Conservation (phyloP, 2,329 filamentous ascomycete species). For the Pseudonectria buxi region DNA sequence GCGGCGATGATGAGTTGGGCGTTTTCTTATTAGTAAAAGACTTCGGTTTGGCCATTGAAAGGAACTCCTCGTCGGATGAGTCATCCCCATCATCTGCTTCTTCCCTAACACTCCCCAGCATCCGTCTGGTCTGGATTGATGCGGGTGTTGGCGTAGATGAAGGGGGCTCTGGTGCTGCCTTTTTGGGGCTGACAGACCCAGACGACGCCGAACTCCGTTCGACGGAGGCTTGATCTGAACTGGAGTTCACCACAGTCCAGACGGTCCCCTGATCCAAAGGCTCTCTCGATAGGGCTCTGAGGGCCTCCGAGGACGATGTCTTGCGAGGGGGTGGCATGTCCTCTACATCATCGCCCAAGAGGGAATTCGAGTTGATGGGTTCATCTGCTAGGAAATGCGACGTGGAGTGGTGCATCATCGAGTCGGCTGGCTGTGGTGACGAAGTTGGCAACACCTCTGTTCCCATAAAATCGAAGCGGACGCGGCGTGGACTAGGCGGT, state of each 20-base stretch:
- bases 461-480: slow-evolving; percentile 56
- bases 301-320: slow-evolving; percentile 48
- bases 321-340: slow-evolving; percentile 40
- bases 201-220: slow-evolving; percentile 6
- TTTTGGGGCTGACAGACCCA: slow-evolving; percentile 4
- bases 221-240: slow-evolving; percentile 19
- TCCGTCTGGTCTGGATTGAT: slow-evolving; percentile 12
- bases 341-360: slow-evolving; percentile 34
- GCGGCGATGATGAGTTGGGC: slow-evolving; percentile 10
- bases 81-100: slow-evolving; percentile 23
- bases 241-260: slow-evolving; percentile 43
- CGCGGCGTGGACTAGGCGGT: slow-evolving; percentile 49
- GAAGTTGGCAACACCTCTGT: slow-evolving; percentile 54
- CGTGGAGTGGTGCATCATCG: slow-evolving; percentile 21
- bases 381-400: slow-evolving; percentile 21
- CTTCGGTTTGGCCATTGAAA: slow-evolving; percentile 33
- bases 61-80: slow-evolving; percentile 35
- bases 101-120: slow-evolving; percentile 20
- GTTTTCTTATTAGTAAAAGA: slow-evolving; percentile 23
- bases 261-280: slow-evolving; percentile 44
- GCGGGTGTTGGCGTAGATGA: slow-evolving; percentile 9
- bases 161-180: slow-evolving; percentile 13
- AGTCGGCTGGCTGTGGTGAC: slow-evolving; percentile 40
- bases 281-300: slow-evolving; percentile 44
- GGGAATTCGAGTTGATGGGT: slow-evolving; percentile 21